A percentile compares a stretch with the other conserved stretches of the same genome.
These are phyloP conservation scores for Quaeritorhiza haematococci DNA, from an alignment of 371 early-diverging fungal genomes.

Conservation along the genomic window DNA sequence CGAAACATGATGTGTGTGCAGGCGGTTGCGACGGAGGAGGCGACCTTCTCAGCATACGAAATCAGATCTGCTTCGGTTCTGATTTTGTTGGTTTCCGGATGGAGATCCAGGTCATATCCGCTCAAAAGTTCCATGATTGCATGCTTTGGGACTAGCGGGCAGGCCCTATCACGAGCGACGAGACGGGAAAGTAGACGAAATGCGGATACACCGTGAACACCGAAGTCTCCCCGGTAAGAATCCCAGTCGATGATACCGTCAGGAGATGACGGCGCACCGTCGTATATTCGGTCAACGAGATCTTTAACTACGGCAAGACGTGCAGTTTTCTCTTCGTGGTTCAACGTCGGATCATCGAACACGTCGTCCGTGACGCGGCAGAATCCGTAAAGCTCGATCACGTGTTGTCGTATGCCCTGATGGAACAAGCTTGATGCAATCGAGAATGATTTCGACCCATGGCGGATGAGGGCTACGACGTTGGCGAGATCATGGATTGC, in stretches of 20 bases:
- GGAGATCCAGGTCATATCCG: slow-evolving; percentile 52
- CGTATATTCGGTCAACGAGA: no score
- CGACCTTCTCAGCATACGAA: slow-evolving; percentile 49
- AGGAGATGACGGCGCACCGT: no score
- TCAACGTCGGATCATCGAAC: slow-evolving; percentile 37
- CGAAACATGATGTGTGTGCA: slow-evolving; percentile 31
- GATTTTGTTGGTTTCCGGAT: slow-evolving; percentile 11
- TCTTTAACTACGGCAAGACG: no score
- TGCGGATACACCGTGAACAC: no score
- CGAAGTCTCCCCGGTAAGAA: no score
- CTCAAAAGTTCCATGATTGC: slow-evolving; percentile 45
- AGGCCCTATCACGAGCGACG: no score
- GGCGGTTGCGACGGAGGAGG: slow-evolving; percentile 57
- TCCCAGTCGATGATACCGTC: no score
- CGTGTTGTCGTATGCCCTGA: slow-evolving; percentile 42
- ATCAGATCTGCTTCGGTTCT: slow-evolving; percentile 36
- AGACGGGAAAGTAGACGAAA: no score
- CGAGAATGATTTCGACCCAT: slow-evolving; percentile 51
- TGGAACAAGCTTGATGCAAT: slow-evolving; percentile 50
- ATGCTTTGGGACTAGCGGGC: slow-evolving; percentile 34
- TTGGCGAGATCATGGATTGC: slow-evolving; percentile 25
- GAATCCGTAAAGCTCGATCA: slow-evolving; percentile 53
- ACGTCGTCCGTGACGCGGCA: slow-evolving; percentile 62
- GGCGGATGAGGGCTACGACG: slow-evolving; percentile 6
- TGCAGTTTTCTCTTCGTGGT: no score